These are phyloP conservation scores for Talinum fruticosum DNA, from an alignment of 148 eudicot genomes.

Conservation along the genomic window DNA sequence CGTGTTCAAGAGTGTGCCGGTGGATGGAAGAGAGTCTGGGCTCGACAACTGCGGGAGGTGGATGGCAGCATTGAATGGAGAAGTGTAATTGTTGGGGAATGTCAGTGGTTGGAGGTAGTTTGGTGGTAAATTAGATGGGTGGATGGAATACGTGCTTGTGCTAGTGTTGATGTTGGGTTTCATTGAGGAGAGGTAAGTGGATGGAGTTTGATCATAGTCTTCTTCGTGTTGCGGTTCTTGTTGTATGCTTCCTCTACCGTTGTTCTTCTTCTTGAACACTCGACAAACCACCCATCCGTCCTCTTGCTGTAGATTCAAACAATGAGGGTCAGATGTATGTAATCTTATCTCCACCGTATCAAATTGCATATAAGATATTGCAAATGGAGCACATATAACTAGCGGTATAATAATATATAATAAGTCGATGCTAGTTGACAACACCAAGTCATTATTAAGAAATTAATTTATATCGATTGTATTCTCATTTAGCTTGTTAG, in stretches of 20 bases:
- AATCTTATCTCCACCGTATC: neutral
- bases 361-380: neutral
- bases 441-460: no score
- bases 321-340: neutral
- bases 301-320: conserved; percentile 43
- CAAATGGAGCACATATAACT: no score
- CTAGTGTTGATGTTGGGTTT: conserved; percentile 12
- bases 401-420: no score
- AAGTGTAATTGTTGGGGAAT: conserved; percentile 23
- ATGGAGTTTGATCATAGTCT: conserved; percentile 10
- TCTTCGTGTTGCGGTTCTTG: conserved; percentile 34
- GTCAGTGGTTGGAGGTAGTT: conserved; percentile 26
- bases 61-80: conserved; percentile 44
- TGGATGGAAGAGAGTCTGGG: conserved; percentile 35
- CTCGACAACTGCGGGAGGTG: conserved; percentile 74
- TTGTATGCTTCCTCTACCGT: conserved; percentile 43
- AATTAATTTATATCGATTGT: no score
- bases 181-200: conserved; percentile 8
- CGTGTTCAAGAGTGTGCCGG: conserved; percentile 21
- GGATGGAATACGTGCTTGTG: neutral
- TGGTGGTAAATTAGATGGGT: conserved; percentile 12
- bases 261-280: conserved; percentile 76
- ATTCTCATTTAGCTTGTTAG: no score
- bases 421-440: no score
- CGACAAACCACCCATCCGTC: conserved; percentile 95